phyloP scores from a whole-genome alignment of 495 filamentous ascomycete species.

The Lasiosphaeria ovina region DNA sequence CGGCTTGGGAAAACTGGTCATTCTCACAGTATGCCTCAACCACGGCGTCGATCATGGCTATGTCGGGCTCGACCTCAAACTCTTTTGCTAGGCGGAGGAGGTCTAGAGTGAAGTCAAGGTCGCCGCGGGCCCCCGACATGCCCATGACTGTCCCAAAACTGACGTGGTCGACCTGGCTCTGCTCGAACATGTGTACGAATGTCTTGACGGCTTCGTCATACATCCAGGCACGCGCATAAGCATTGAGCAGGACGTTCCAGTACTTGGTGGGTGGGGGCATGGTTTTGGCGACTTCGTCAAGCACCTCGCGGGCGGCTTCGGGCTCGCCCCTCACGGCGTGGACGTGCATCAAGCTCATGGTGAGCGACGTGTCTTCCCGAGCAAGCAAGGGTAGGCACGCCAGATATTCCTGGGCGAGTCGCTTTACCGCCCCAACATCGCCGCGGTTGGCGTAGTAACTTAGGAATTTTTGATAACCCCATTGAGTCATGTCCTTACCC shows the following conservation, averaged over 20 bases:
- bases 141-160: constrained; percentile 72
- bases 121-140: constrained; percentile 68
- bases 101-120: constrained; percentile 63
- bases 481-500: constrained; percentile 34
- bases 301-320: constrained; percentile 53
- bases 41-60: constrained; percentile 60
- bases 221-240: constrained; percentile 63
- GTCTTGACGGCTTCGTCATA: constrained; percentile 57
- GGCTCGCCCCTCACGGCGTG: constrained; percentile 65
- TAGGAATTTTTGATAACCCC: constrained; percentile 50
- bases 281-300: constrained; percentile 51
- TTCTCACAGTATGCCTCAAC: constrained; percentile 70
- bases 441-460: constrained; percentile 54
- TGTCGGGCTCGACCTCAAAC: constrained; percentile 35
- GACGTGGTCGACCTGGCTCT: constrained; percentile 51
- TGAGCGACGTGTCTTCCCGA: constrained; percentile 31
- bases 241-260: constrained; percentile 79
- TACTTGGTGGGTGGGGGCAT: constrained; percentile 49
- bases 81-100: constrained; percentile 58
- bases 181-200: constrained; percentile 56
- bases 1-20: constrained; percentile 56
- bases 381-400: constrained; percentile 34
- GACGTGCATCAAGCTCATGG: constrained; percentile 57
- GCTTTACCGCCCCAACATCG: constrained; percentile 47
- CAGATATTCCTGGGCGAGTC: constrained; percentile 55